phyloP scores from a whole-genome alignment of 306 rosid genomes.

The Lupinus albus region DNA sequence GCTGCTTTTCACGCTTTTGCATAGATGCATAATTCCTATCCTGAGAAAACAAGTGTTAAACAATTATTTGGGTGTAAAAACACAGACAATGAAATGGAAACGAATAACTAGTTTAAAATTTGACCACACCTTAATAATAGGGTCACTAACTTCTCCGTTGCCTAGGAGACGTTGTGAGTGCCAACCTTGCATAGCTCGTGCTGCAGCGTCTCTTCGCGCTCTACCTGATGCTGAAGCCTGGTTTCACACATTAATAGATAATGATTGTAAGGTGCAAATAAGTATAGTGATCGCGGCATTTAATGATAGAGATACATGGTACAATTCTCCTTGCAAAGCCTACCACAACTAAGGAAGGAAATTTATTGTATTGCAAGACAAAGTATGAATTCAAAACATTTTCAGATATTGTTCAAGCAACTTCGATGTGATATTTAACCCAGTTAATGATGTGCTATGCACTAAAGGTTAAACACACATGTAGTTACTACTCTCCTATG shows the following conservation, averaged over 20 bases:
- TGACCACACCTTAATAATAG: slow-evolving; percentile 78
- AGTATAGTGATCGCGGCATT: slow-evolving; percentile 8
- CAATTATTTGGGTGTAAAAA: slow-evolving; percentile 32
- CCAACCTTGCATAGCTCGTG: slow-evolving; percentile 99
- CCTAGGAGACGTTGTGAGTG: slow-evolving; percentile 88
- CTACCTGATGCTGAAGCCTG: slow-evolving; percentile 89
- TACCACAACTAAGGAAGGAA: slow-evolving; percentile 8
- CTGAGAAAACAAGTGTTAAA: slow-evolving; percentile 48
- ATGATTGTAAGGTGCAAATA: slow-evolving; percentile 4
- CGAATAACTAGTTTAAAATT: slow-evolving; percentile 37
- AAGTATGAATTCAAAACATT: slow-evolving; percentile 9
- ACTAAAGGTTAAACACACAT: slow-evolving; percentile 21
- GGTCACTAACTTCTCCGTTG: slow-evolving; percentile 96
- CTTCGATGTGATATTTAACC: slow-evolving; percentile 22
- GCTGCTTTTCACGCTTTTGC: slow-evolving; percentile 96
- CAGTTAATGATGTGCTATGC: slow-evolving; percentile 18
- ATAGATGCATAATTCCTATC: slow-evolving; percentile 69
- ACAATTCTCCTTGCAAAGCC: slow-evolving; percentile 24
- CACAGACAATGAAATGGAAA: not conserved
- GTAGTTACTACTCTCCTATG: slow-evolving; percentile 8
- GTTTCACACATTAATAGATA: slow-evolving; percentile 30
- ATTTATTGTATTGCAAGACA: slow-evolving; percentile 16
- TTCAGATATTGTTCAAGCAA: slow-evolving; percentile 22
- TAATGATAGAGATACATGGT: not conserved
- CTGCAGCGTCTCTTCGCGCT: slow-evolving; percentile 96